phyloP scores from a whole-genome alignment of 2,329 filamentous ascomycete genomes.

The Dissoconium aciculare region DNA sequence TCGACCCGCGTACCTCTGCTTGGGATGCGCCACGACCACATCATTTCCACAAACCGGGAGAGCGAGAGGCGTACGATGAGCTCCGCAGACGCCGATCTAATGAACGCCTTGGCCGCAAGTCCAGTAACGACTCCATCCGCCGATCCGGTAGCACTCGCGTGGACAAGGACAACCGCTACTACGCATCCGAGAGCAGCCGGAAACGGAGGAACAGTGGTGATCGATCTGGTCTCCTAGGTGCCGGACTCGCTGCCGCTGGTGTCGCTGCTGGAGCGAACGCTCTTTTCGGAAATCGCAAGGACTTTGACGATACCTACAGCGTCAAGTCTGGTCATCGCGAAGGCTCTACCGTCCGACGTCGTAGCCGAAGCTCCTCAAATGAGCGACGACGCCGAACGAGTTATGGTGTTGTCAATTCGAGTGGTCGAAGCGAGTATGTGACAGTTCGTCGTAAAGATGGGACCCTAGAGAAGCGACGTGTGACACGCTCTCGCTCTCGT shows the following conservation, averaged over 20 bases:
- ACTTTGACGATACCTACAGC: conserved; percentile 47
- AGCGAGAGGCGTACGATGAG: conserved; percentile 20
- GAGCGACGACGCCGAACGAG: conserved; percentile 19
- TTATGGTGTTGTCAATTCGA: conserved; percentile 13
- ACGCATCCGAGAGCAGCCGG: conserved; percentile 34
- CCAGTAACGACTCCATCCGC: conserved; percentile 22
- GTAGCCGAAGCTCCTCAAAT: conserved; percentile 21
- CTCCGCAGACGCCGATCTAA: conserved; percentile 16
- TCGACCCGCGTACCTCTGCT: conserved; percentile 43
- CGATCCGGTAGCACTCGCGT: conserved; percentile 29
- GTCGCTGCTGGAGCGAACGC: conserved; percentile 39
- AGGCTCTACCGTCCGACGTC: conserved; percentile 21
- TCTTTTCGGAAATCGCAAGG: conserved; percentile 36
- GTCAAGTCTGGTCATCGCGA: conserved; percentile 38
- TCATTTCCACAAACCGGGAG: conserved; percentile 32
- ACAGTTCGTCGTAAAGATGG: conserved; percentile 21
- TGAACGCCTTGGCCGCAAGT: conserved; percentile 14
- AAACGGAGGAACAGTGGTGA: conserved; percentile 30
- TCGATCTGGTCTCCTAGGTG: conserved; percentile 36
- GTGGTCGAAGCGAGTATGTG: conserved; percentile 12
- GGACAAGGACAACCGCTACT: conserved; percentile 46
- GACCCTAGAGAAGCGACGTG: conserved; percentile 15
- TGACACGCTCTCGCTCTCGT: conserved; percentile 12
- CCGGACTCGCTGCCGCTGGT: conserved; percentile 40
- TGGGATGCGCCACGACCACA: conserved; percentile 46